Conservation (phyloP, 257 asterid species). For the Gardenia jasminoides region DNA sequence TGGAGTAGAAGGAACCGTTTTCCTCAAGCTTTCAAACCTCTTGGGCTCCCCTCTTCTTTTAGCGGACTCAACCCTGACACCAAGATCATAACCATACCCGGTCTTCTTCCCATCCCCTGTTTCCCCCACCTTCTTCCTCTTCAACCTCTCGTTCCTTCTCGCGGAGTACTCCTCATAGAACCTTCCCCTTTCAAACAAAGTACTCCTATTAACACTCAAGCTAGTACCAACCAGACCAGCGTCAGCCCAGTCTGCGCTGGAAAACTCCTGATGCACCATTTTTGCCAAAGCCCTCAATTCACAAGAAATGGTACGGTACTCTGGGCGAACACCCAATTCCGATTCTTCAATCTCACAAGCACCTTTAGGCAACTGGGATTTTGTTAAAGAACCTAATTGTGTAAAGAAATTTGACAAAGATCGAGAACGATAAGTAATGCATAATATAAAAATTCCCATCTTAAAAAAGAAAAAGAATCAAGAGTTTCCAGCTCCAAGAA, state of each 20-base stretch:
- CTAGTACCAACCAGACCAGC: background rate
- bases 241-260: conserved; percentile 18
- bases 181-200: conserved; percentile 77
- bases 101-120: conserved; percentile 48
- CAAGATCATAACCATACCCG: conserved; percentile 45
- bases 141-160: conserved; percentile 85
- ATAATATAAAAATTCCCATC: too few relatives aligned
- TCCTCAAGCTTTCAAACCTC: conserved; percentile 46
- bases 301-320: conserved; percentile 67
- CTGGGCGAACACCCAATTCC: conserved; percentile 44
- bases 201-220: conserved; percentile 34
- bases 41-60: conserved; percentile 60
- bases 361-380: conserved; percentile 49
- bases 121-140: conserved; percentile 75
- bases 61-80: conserved; percentile 72
- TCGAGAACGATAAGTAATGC: background rate
- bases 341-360: conserved; percentile 33
- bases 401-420: background rate
- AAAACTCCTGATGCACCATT: conserved; percentile 66
- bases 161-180: conserved; percentile 83
- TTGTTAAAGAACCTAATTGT: conserved; percentile 51
- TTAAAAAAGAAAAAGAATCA: background rate
- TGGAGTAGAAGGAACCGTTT: conserved; percentile 49
- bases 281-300: conserved; percentile 65
- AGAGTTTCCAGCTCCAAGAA: background rate